Evolutionary conservation across 2,329 filamentous ascomycete genomes (phyloP), one percentile per base, ranked within the genome.

Genomic region (Cyphellophora attinorum): DNA sequence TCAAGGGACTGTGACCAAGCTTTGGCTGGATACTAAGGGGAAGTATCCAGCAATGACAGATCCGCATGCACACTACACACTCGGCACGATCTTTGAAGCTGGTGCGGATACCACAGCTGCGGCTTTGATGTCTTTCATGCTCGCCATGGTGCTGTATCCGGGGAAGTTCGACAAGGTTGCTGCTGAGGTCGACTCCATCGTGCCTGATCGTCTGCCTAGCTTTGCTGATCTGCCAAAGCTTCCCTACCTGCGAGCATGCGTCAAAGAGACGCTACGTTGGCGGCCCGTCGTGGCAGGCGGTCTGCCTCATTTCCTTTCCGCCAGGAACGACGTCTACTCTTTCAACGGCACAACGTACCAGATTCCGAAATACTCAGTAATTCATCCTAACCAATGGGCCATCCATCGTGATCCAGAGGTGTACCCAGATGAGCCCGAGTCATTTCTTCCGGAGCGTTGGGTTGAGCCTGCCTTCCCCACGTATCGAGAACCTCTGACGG

Each of bases 291-390:
- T 42, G 11, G 42, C 46, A 0, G 44, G 46, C 11, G 46, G 45
- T 2, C 32, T 48, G 3, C 45, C 46, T 13, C 46, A 48, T n/a
- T n/a, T n/a, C n/a, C n/a, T n/a, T n/a, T n/a, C n/a, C n/a, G n/a
- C n/a, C n/a, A n/a, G n/a, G n/a, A n/a, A 33, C 19, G 38, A 40
- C 14, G 25, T 16, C 4, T 40, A 37, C 19, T 3, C 15, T 11
- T 33, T 38, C n/a, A n/a, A 51, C 6, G 70, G 66, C 44, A 57
- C 59, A 29, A 65, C 63, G 11, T 68, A 62, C 42, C 51, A 58
- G 8, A 66, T 72, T 14, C 66, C 68, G 3, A 55, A 59, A 2
- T 65, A 61, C 0, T 68, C 68, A 0, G 62, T 58, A 0, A 51
- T 73, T 1, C 38, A 67, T 1, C 56, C 56, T 5, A 67, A 66